Evolutionary conservation across 805 yeast species (phyloP).

Genomic region (Candida verbasci): DNA sequence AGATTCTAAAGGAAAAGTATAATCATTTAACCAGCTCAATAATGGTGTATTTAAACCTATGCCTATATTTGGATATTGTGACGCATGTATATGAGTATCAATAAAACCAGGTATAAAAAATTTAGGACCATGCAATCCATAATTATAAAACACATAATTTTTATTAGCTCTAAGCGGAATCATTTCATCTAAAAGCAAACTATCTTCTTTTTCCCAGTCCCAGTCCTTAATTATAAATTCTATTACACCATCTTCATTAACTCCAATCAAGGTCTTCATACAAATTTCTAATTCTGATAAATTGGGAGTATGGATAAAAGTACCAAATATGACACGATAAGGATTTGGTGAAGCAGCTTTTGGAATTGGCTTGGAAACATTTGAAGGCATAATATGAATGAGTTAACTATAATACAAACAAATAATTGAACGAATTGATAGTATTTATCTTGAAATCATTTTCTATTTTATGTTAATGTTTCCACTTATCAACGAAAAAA

Average conservation of each 20-base stretch:
- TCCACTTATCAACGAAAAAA: no score
- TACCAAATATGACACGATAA: slow-evolving; percentile 58
- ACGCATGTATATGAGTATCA: slow-evolving; percentile 44
- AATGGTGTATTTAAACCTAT: slow-evolving; percentile 82
- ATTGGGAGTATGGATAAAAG: slow-evolving; percentile 67
- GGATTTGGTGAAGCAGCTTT: slow-evolving; percentile 15
- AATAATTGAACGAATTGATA: no score
- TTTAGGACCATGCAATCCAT: slow-evolving; percentile 31
- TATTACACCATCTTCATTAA: slow-evolving; percentile 53
- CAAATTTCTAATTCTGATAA: slow-evolving; percentile 55
- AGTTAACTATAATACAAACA: no score
- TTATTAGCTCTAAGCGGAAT: neutral
- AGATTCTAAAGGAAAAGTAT: slow-evolving; percentile 87
- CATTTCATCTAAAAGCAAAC: neutral
- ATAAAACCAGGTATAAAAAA: slow-evolving; percentile 60
- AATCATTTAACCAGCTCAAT: slow-evolving; percentile 81
- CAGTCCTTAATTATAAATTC: slow-evolving; percentile 25
- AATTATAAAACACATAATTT: slow-evolving; percentile 22
- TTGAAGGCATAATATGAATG: slow-evolving; percentile 3
- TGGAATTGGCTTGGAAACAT: neutral
- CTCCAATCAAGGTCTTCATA: slow-evolving; percentile 58
- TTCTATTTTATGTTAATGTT: no score
- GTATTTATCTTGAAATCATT: no score
- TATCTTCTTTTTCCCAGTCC: slow-evolving; percentile 7
- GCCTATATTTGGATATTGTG: slow-evolving; percentile 42